Base-by-base conservation (phyloP, 2,329 filamentous ascomycete genomes). In the Penicillium aurantiogriseum region DNA sequence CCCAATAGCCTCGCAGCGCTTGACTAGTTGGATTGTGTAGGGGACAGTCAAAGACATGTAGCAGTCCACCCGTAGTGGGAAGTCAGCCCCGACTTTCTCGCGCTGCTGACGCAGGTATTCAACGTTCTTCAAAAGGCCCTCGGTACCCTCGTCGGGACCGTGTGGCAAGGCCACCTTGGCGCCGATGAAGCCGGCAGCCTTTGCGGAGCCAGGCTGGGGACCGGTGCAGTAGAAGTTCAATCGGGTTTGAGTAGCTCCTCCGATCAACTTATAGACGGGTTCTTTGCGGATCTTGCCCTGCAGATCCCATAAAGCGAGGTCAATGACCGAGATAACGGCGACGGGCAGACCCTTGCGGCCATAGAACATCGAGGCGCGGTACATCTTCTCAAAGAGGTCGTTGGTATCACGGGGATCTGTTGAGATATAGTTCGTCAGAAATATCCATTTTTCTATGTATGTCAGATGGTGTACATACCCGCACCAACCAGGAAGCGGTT, bases 151-250 rank as follows among this genome's bases (percentile, higher is more conserved):
- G 48, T 92, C 92, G 1, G 92, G 90, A 64, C 91, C 92, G 75
- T 91, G 95, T 11, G 92, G 92, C 35, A 97, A 81, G 4, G 92
- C 89, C 17, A 97, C 90, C 77, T 97, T 97, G 66, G 87, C 91
- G 47, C 91, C 92, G 79, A 87, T 90, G 80, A 97, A 97, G 1
- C 92, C 92, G 86, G 93, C 92, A 3, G 81, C 81, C 76, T 91
- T 90, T 42, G 92, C 91, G 0, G 90, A 86, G 5, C 82, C 81
- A 6, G 92, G 91, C 66, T 93, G 88, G 2, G 92, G 92, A 0
- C 92, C 92, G 1, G 92, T 97, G 82, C 92, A 97, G 83, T 97
- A 97, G 74, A 97, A 97, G 76, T 93, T 80, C 64, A 97, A 81
- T 57, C 88, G 85, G 63, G 92, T 86, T 63, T 90, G 85, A 54